Conservation (phyloP, 257 asterid species). For the Jasminum sambac region DNA sequence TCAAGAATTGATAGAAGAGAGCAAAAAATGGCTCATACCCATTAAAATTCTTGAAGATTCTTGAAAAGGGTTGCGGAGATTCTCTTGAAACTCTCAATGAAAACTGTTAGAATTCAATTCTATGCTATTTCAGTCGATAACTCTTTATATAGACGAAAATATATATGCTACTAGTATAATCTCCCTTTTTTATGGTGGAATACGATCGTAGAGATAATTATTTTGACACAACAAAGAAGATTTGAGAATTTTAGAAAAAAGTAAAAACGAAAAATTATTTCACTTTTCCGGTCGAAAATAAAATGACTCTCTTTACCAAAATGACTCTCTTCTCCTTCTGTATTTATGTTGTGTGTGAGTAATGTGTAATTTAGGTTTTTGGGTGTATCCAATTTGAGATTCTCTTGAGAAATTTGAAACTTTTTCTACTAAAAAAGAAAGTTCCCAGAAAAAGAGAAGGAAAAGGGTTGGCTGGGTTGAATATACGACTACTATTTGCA, state of each 20-base stretch:
- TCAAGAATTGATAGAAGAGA: constrained; percentile 4
- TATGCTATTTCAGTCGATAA: not conserved
- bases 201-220: too few species aligned
- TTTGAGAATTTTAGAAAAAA: too few species aligned
- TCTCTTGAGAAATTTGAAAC: constrained; percentile 34
- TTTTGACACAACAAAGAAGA: too few species aligned
- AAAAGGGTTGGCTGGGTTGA: not conserved
- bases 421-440: constrained; percentile 21
- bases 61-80: constrained; percentile 25
- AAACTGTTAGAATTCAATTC: not conserved
- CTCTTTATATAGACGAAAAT: not conserved
- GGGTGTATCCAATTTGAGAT: constrained; percentile 42
- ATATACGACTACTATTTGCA: not conserved
- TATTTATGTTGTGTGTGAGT: constrained; percentile 14
- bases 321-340: not conserved
- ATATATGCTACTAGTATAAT: not conserved
- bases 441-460: constrained; percentile 16
- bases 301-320: too few species aligned
- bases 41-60: constrained; percentile 37
- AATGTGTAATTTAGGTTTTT: constrained; percentile 22
- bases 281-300: too few species aligned
- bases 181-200: too few species aligned
- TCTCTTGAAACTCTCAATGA: constrained; percentile 28
- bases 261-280: too few species aligned
- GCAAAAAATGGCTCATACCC: constrained; percentile 41